Conservation (phyloP, 768 basidiomycete species). For the Lanmaoa rubissima region DNA sequence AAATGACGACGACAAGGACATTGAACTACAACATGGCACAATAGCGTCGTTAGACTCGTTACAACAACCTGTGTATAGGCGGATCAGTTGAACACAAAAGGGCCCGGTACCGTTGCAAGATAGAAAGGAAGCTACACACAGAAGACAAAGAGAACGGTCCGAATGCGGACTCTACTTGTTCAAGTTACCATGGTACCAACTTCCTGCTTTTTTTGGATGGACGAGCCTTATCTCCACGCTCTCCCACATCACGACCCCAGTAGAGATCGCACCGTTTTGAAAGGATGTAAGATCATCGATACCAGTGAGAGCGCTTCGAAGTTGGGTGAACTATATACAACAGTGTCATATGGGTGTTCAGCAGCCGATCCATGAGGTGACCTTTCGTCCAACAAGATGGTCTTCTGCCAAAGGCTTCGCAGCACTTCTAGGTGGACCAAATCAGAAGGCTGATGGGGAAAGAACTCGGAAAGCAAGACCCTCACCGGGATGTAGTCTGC, state of each 20-base stretch:
- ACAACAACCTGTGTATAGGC: neutral
- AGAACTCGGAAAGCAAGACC: neutral
- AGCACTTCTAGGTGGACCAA: slow-evolving; percentile 18
- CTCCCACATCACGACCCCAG: too few species aligned
- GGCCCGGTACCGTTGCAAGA: neutral
- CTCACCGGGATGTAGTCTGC: slow-evolving; percentile 27
- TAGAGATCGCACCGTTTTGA: too few species aligned
- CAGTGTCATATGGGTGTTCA: too few species aligned
- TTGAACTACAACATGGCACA: neutral
- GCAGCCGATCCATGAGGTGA: too few species aligned
- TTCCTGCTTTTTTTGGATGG: neutral
- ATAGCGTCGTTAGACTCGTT: neutral
- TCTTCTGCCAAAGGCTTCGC: too few species aligned
- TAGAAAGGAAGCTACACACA: neutral
- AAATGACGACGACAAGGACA: slow-evolving; percentile 5
- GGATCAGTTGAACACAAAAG: neutral
- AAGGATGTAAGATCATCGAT: too few species aligned
- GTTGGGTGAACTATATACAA: too few species aligned
- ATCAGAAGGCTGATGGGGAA: neutral
- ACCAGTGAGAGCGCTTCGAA: too few species aligned
- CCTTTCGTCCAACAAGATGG: too few species aligned
- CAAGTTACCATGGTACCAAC: neutral
- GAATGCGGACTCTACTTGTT: neutral
- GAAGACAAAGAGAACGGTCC: neutral
- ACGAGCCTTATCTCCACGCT: neutral